These are phyloP conservation scores for Apophysomyces trapeziformis DNA, from an alignment of 371 early-diverging fungal genomes.

Conservation along the genomic window DNA sequence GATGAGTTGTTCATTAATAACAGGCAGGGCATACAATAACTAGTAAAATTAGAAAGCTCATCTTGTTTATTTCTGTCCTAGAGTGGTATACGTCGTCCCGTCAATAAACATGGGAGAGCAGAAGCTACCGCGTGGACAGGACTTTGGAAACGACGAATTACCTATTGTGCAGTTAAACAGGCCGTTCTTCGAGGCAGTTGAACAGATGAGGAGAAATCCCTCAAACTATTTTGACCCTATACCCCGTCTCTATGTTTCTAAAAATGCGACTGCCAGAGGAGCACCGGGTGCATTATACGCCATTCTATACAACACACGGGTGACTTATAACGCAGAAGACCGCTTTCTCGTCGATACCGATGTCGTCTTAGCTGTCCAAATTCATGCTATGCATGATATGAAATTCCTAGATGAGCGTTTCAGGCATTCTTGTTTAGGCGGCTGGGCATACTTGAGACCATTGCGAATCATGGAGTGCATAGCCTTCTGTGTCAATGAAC, in stretches of 20 bases:
- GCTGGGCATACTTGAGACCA: slow-evolving; percentile 45
- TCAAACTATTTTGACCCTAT: slow-evolving; percentile 25
- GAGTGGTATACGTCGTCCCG: slow-evolving; percentile 47
- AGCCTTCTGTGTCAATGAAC: slow-evolving; percentile 40
- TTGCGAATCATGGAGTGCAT: slow-evolving; percentile 36
- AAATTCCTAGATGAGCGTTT: slow-evolving; percentile 18
- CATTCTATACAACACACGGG: slow-evolving; percentile 41
- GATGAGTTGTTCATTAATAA: neutral
- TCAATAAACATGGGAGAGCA: slow-evolving; percentile 45
- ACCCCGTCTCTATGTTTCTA: slow-evolving; percentile 56
- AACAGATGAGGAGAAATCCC: slow-evolving; percentile 37
- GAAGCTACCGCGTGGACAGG: slow-evolving; percentile 34
- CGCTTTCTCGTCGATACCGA: slow-evolving; percentile 41
- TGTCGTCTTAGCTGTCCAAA: slow-evolving; percentile 44
- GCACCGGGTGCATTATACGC: slow-evolving; percentile 39
- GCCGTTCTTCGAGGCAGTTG: slow-evolving; percentile 47
- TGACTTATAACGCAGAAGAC: slow-evolving; percentile 30
- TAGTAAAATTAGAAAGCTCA: neutral
- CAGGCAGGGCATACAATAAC: neutral
- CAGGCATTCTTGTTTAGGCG: neutral
- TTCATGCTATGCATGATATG: slow-evolving; percentile 43
- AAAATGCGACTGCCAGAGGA: slow-evolving; percentile 42
- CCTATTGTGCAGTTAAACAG: slow-evolving; percentile 46
- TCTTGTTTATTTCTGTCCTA: slow-evolving; percentile 7
- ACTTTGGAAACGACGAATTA: slow-evolving; percentile 35